Evolutionary conservation across 179 eudicot genomes (phyloP).

Genomic region (Gypsophila paniculata): DNA sequence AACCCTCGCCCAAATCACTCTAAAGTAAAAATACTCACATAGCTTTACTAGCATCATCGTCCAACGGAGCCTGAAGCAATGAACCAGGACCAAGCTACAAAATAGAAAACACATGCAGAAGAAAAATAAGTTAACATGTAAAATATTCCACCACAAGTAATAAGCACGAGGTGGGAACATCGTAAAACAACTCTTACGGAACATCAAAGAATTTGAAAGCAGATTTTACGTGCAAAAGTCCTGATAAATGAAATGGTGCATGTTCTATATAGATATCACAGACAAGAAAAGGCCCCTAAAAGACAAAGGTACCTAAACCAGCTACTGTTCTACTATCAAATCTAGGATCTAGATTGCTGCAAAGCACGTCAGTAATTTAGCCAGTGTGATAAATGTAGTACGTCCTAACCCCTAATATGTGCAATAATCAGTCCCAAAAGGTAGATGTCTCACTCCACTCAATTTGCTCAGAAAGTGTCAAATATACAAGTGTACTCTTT

Average conservation of each 20-base stretch:
- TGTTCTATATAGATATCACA: neutral
- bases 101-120: conserved; percentile 11
- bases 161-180: neutral
- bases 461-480: neutral
- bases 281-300: neutral
- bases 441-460: neutral
- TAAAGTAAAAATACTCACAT: conserved; percentile 43
- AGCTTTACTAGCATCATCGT: conserved; percentile 62
- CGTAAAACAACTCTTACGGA: neutral
- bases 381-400: neutral
- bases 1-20: conserved; percentile 6
- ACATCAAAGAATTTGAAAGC: neutral
- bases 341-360: neutral
- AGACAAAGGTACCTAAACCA: neutral
- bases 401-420: neutral
- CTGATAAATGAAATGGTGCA: neutral
- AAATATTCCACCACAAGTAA: conserved; percentile 3
- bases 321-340: neutral
- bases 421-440: neutral
- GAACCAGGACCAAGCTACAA: conserved; percentile 82
- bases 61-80: conserved; percentile 81
- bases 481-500: neutral
- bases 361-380: neutral
- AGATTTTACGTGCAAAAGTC: neutral
- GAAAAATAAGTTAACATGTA: conserved; percentile 9